Evolutionary conservation across 1,139 yeast species (phyloP).

Genomic region (Candida neerlandica): DNA sequence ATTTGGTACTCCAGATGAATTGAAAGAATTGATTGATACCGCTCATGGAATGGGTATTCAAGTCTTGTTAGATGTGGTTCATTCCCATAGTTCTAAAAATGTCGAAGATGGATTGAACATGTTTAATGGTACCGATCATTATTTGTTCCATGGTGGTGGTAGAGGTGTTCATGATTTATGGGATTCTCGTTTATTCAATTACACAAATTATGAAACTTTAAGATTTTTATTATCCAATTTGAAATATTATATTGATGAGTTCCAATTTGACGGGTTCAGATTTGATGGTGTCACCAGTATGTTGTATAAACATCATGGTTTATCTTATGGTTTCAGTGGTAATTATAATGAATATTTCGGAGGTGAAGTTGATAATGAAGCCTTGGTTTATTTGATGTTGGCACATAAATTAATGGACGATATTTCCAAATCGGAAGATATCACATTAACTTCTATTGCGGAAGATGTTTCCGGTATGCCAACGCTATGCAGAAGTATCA

Average conservation of each 20-base stretch:
- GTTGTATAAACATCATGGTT: slow-evolving; percentile 91
- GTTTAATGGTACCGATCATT: slow-evolving; percentile 96
- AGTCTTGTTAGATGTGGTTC: slow-evolving; percentile 89
- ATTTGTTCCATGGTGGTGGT: slow-evolving; percentile 85
- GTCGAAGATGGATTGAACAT: slow-evolving; percentile 90
- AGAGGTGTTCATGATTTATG: slow-evolving; percentile 89
- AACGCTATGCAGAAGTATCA: slow-evolving; percentile 76
- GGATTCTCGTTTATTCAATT: slow-evolving; percentile 94
- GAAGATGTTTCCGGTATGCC: slow-evolving; percentile 99
- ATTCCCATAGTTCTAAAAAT: slow-evolving; percentile 93
- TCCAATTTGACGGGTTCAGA: slow-evolving; percentile 90
- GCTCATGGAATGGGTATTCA: slow-evolving; percentile 89
- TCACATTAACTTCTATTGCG: slow-evolving; percentile 76
- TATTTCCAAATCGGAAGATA: slow-evolving; percentile 42
- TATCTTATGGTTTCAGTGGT: slow-evolving; percentile 87
- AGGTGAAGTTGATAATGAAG: slow-evolving; percentile 84
- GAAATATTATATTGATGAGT: slow-evolving; percentile 81
- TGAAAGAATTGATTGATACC: slow-evolving; percentile 85
- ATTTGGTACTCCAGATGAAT: slow-evolving; percentile 92
- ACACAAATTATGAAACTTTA: slow-evolving; percentile 86
- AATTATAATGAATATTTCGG: slow-evolving; percentile 89
- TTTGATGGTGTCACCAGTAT: slow-evolving; percentile 96
- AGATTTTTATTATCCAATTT: slow-evolving; percentile 86
- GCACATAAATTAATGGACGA: slow-evolving; percentile 77
- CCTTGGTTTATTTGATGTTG: slow-evolving; percentile 80